Evolutionary conservation across 2,329 filamentous ascomycete species (phyloP).

Genomic region (Xylaria sp.): DNA sequence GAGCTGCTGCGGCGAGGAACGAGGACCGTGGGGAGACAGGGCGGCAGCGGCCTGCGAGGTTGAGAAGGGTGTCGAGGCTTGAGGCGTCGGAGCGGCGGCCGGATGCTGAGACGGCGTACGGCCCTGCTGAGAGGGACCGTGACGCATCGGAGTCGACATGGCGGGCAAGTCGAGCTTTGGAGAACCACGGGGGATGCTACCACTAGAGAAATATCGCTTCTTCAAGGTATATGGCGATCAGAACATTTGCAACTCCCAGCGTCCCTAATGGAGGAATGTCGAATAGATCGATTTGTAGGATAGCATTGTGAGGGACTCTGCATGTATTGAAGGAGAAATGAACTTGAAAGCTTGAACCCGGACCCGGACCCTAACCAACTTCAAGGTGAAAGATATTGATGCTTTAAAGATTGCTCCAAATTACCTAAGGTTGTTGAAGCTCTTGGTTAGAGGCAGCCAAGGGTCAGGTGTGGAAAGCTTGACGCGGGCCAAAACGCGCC

Average conservation of each 20-base stretch:
- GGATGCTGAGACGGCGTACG: constrained; percentile 61
- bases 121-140: constrained; percentile 62
- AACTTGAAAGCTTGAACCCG: not conserved
- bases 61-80: constrained; percentile 75
- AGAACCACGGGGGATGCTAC: not conserved
- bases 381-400: not conserved
- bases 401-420: too few species aligned
- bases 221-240: not conserved
- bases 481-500: constrained; percentile 23
- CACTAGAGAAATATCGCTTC: not conserved
- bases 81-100: constrained; percentile 67
- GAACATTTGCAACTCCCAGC: not conserved
- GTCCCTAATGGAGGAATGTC: not conserved
- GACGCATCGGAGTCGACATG: constrained; percentile 53
- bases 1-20: constrained; percentile 72
- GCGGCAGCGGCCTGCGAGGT: constrained; percentile 64
- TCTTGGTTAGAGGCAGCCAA: not conserved
- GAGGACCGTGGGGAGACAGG: constrained; percentile 67
- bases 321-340: not conserved
- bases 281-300: not conserved
- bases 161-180: constrained; percentile 12
- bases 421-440: not conserved
- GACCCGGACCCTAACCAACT: too few species aligned
- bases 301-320: not conserved
- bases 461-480: constrained; percentile 9